Conservation (phyloP, 2,329 filamentous ascomycete genomes). For the Colletotrichum sp. region DNA sequence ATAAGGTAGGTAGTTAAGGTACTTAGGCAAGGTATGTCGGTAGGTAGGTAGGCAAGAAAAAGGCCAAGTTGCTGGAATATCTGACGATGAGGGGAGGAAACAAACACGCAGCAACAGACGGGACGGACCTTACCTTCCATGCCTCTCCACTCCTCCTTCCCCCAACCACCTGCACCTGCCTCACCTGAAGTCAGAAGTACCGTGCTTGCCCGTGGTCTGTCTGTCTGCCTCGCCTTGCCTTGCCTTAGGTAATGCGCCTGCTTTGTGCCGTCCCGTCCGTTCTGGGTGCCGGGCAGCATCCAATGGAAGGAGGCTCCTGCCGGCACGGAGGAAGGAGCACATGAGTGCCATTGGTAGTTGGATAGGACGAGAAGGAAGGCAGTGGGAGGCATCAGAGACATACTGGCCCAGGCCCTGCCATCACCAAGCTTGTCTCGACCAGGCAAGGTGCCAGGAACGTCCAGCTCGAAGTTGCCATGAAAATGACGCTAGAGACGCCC, state of each 20-base stretch:
- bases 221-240: not conserved
- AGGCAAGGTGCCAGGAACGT: constrained; percentile 1
- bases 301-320: not conserved
- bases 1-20: not conserved
- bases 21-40: not conserved
- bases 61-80: not conserved
- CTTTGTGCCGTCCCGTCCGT: not conserved
- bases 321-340: not conserved
- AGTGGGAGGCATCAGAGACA: not conserved
- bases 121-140: not conserved
- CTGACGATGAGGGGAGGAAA: not conserved
- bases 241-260: not conserved
- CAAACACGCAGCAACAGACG: not conserved
- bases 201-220: not conserved
- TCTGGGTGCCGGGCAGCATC: not conserved
- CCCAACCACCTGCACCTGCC: not conserved
- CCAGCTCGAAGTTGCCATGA: not conserved
- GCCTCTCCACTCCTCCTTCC: not conserved
- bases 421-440: not conserved
- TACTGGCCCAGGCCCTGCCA: not conserved
- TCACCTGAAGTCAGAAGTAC: not conserved
- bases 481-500: not conserved
- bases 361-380: not conserved
- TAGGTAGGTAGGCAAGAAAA: not conserved
- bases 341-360: not conserved